phyloP scores from a whole-genome alignment of 352 stramenopile species.

The Phytophthora chlamydospora region DNA sequence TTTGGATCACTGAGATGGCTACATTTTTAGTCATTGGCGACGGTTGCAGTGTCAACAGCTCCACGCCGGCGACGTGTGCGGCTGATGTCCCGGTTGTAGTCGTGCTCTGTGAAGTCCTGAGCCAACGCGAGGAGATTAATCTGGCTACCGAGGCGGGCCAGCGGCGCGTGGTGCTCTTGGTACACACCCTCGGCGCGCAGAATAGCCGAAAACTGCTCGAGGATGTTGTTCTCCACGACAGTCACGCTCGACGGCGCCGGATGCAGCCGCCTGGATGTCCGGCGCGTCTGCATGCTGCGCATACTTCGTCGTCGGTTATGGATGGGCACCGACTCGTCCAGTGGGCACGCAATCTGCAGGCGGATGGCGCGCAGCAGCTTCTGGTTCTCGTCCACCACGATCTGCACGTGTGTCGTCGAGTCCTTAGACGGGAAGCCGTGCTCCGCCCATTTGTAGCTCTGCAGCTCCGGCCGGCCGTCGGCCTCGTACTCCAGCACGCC shows the following conservation, averaged over 20 bases:
- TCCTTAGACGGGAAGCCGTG: conserved; percentile 88
- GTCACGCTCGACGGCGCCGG: conserved; percentile 48
- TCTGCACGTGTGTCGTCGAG: conserved; percentile 83
- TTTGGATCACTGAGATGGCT: conserved; percentile 3
- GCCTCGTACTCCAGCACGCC: conserved; percentile 49
- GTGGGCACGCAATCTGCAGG: conserved; percentile 62
- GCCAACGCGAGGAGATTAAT: conserved; percentile 53
- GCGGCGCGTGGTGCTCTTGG: conserved; percentile 51
- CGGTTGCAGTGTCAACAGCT: conserved; percentile 20
- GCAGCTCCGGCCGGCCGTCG: conserved; percentile 51
- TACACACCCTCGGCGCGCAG: conserved; percentile 68
- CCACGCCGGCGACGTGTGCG: conserved; percentile 20
- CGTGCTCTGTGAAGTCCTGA: conserved; percentile 24
- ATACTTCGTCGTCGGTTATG: conserved; percentile 35
- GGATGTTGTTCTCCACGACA: conserved; percentile 61
- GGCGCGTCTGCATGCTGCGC: conserved; percentile 14
- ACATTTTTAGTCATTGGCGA: conserved; percentile 6
- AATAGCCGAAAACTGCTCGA: conserved; percentile 68
- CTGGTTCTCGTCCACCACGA: conserved; percentile 69
- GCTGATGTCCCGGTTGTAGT: conserved; percentile 31
- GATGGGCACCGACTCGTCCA: conserved; percentile 59
- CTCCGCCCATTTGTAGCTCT: conserved; percentile 83
- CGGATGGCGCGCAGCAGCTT: conserved; percentile 65
- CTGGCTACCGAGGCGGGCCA: conserved; percentile 62
- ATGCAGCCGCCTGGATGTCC: conserved; percentile 42